Percentiles rank a stretch among this genome's conserved stretches.
phyloP scores from a whole-genome alignment of 2,329 filamentous ascomycete species.

The Kalaharituber pfeilii region DNA sequence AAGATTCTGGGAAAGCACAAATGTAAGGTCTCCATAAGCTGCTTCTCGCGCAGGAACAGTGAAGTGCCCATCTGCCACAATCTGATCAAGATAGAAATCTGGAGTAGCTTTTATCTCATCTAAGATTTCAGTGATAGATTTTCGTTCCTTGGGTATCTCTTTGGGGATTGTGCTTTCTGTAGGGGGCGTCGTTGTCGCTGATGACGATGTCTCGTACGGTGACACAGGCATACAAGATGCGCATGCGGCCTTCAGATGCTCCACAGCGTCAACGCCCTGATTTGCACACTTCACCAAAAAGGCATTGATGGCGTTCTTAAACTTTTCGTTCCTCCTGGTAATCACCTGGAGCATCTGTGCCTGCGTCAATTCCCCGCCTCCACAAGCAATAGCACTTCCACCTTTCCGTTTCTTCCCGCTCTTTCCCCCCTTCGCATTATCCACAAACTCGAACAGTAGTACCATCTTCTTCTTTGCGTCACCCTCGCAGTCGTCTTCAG shows the following conservation, averaged over 20 bases:
- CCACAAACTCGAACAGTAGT: constrained; percentile 78
- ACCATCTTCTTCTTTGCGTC: constrained; percentile 38
- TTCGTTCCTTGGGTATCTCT: constrained; percentile 62
- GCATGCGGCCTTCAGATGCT: constrained; percentile 18
- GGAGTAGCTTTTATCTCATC: constrained; percentile 55
- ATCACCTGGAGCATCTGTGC: constrained; percentile 82
- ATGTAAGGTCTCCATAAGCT: constrained; percentile 67
- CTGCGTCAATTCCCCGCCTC: constrained; percentile 61
- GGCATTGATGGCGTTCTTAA: constrained; percentile 53
- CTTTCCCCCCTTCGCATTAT: constrained; percentile 45
- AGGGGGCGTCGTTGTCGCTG: constrained; percentile 29
- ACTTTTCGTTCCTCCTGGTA: constrained; percentile 74
- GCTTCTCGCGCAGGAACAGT: constrained; percentile 75
- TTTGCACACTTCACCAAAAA: constrained; percentile 60
- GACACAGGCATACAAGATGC: not conserved
- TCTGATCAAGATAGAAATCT: constrained; percentile 80
- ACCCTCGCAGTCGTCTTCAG: constrained; percentile 47
- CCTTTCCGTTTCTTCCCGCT: constrained; percentile 34
- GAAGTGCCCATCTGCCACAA: constrained; percentile 81
- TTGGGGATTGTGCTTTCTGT: constrained; percentile 38
- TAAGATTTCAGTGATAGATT: constrained; percentile 68
- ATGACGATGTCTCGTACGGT: constrained; percentile 8
- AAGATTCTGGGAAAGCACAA: constrained; percentile 70
- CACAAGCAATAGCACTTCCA: not conserved
- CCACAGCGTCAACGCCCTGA: constrained; percentile 30